These are phyloP conservation scores for Naganishia kalamii DNA, from an alignment of 768 basidiomycete genomes.

Conservation along the genomic window DNA sequence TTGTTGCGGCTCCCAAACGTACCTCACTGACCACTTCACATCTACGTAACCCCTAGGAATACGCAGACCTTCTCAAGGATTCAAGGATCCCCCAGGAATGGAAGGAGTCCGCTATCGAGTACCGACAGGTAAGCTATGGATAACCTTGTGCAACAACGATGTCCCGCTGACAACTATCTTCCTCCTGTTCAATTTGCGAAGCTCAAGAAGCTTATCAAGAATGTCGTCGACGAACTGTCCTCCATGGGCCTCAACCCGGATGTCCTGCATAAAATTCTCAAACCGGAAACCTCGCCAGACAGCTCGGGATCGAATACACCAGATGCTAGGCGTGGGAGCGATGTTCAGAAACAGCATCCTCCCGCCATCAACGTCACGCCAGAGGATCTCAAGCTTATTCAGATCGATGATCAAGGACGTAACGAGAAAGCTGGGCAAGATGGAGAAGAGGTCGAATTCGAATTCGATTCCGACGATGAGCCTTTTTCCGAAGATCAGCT, in stretches of 20 bases:
- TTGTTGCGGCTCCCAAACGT: neutral
- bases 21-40: neutral
- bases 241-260: conserved; percentile 58
- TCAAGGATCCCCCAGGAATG: conserved; percentile 67
- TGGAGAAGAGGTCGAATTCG: conserved; percentile 36
- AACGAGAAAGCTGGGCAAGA: conserved; percentile 25
- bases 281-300: conserved; percentile 30
- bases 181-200: conserved; percentile 42
- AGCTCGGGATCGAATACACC: conserved; percentile 44
- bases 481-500: neutral
- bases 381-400: conserved; percentile 1
- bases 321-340: neutral
- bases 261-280: conserved; percentile 49
- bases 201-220: conserved; percentile 86
- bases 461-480: conserved; percentile 26
- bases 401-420: neutral
- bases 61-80: conserved; percentile 46
- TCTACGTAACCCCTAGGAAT: conserved; percentile 30
- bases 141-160: neutral
- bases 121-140: conserved; percentile 59
- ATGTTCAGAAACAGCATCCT: neutral
- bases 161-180: neutral
- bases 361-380: neutral
- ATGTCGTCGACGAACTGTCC: conserved; percentile 69
- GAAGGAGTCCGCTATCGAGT: conserved; percentile 71